phyloP scores from a whole-genome alignment of 1,284 basidiomycete species.

The Heterobasidion annosum region DNA sequence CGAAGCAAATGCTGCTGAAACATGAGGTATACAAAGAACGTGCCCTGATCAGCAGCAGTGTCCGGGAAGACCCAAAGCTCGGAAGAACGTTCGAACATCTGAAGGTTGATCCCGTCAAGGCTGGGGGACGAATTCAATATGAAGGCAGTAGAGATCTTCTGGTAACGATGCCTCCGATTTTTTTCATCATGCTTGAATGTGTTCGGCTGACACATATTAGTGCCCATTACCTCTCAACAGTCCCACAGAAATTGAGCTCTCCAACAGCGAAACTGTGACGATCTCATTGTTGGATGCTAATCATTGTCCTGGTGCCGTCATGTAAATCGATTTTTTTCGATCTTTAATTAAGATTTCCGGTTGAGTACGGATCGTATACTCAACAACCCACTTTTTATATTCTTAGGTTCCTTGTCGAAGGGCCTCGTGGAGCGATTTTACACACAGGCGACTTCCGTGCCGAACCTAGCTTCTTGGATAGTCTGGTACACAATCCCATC shows the following conservation, averaged over 20 bases:
- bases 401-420: constrained; percentile 81
- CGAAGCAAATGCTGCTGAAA: constrained; percentile 74
- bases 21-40: constrained; percentile 67
- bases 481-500: constrained; percentile 56
- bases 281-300: constrained; percentile 88
- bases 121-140: constrained; percentile 36
- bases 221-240: constrained; percentile 46
- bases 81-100: constrained; percentile 61
- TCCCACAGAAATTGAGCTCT: constrained; percentile 57
- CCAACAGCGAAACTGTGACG: constrained; percentile 46
- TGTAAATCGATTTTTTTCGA: constrained; percentile 40
- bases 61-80: constrained; percentile 37
- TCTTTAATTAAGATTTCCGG: neutral
- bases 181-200: neutral
- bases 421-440: constrained; percentile 60
- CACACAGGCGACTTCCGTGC: constrained; percentile 93
- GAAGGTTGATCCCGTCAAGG: constrained; percentile 40
- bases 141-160: constrained; percentile 54
- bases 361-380: neutral
- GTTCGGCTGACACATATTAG: constrained; percentile 16
- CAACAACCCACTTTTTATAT: neutral
- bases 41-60: constrained; percentile 39
- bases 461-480: constrained; percentile 70
- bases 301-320: constrained; percentile 89
- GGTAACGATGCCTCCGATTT: constrained; percentile 26